Base-by-base conservation (phyloP, 2,329 filamentous ascomycete species). In the Ambrosiella cleistominuta region DNA sequence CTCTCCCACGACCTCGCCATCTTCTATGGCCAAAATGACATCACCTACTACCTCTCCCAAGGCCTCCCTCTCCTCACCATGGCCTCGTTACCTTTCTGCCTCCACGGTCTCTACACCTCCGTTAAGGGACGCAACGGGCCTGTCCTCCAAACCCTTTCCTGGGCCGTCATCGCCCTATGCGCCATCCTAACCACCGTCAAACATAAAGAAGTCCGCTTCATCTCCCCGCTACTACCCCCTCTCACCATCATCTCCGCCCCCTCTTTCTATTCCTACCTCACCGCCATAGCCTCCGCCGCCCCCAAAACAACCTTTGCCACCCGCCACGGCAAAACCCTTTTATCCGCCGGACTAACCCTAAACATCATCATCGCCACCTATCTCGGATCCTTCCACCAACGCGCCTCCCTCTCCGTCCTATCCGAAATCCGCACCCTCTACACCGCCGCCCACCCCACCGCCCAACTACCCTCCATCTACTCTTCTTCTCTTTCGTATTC, bases 181-280 rank as follows among this genome's bases (percentile, higher is more conserved):
- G 67, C 71, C 1, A 69, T 74, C 1, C 76, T 97, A 39, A 95
- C 88, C 1, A 66, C 86, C 52, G 86, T 97, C 63, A 82, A 88
- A 1, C 93, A 98, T 72, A 98, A 98, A 69, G 93, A 98, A 75
- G 87, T 95, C 64, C 88, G 93, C 65, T 98, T 98, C 73, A 86
- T 97, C 63, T 95, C 95, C 66, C 91, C 93, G 1, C 77, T 98
- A 15, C 77, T 97, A 1, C 91, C 93, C 1, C 77, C 83, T n/a
- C 77, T 98, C 6, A 88, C 93, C 67, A 73, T 95, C 62, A 74
- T 97, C 44, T 81, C 86, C 1, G 88, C 88, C 0, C 78, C 81
- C 0, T 76, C 81, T 2, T 70, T 87, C 13, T 73, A 79, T 2
- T 68, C 73, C 7, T 89, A 87, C 71, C 88, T 91, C 68, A 70